Conservation (phyloP, 2,329 filamentous ascomycete species). For the Setomelanomma holmii region DNA sequence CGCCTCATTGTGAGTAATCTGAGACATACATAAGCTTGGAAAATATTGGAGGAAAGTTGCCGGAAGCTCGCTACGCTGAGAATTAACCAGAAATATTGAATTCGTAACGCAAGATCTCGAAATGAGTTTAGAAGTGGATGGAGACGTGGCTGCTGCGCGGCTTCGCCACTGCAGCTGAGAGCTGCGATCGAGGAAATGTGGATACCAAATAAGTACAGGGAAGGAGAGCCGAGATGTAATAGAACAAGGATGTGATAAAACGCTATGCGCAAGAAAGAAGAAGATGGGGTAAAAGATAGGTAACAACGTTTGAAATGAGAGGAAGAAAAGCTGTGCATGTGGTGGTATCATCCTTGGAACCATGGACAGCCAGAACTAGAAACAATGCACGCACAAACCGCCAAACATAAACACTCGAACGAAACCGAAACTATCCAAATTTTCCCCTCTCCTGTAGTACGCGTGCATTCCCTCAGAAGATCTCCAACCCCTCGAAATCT, state of each 20-base stretch:
- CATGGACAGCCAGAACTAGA: constrained; percentile 1
- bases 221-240: not conserved
- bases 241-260: not conserved
- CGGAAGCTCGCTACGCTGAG: not conserved
- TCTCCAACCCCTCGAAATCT: constrained; percentile 52
- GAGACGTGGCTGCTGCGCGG: constrained; percentile 1
- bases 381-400: not conserved
- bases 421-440: not conserved
- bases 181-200: not conserved
- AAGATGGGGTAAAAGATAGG: not conserved
- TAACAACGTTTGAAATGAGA: not conserved
- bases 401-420: not conserved
- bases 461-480: constrained; percentile 31
- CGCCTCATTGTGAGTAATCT: constrained; percentile 15
- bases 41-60: not conserved
- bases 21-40: constrained; percentile 7
- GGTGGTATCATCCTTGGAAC: constrained; percentile 6
- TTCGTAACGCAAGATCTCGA: not conserved
- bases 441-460: not conserved
- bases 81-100: no score
- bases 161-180: not conserved
- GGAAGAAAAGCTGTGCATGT: constrained; percentile 2
- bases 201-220: constrained; percentile 1
- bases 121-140: not conserved
- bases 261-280: not conserved